These are phyloP conservation scores for Pseudoneurospora amorphoporcata DNA, from an alignment of 495 filamentous ascomycete genomes.

Conservation along the genomic window DNA sequence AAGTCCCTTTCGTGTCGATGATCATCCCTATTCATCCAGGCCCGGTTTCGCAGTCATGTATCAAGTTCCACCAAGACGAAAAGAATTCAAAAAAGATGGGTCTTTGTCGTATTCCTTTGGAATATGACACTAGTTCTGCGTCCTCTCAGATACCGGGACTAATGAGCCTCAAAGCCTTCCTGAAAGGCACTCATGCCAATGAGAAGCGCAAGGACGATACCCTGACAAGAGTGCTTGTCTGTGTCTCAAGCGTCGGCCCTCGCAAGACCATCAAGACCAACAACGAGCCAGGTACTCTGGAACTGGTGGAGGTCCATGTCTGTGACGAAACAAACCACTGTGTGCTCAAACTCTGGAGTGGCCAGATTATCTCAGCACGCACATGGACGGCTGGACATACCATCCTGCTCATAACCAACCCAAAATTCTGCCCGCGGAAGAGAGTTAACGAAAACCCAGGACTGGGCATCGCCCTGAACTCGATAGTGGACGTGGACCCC, in stretches of 20 bases:
- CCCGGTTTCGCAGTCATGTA: conserved; percentile 25
- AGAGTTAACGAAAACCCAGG: conserved; percentile 17
- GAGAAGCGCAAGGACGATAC: conserved; percentile 23
- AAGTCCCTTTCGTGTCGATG: conserved; percentile 7
- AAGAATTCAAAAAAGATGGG: conserved; percentile 22
- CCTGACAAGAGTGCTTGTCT: conserved; percentile 41
- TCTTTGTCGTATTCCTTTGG: conserved; percentile 38
- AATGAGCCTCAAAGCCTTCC: conserved; percentile 46
- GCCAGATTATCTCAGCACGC: conserved; percentile 36
- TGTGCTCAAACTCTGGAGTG: conserved; percentile 44
- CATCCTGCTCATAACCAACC: conserved; percentile 45
- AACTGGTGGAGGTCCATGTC: conserved; percentile 42
- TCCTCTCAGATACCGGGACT: conserved; percentile 31
- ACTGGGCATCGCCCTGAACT: conserved; percentile 35
- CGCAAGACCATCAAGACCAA: conserved; percentile 41
- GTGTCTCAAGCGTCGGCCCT: conserved; percentile 45
- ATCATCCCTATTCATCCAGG: conserved; percentile 16
- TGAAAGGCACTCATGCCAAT: conserved; percentile 33
- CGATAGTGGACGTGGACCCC: conserved; percentile 50
- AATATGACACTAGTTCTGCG: conserved; percentile 20
- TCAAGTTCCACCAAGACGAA: conserved; percentile 39
- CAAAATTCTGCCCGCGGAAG: conserved; percentile 26
- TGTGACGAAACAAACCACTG: conserved; percentile 52
- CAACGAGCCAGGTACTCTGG: conserved; percentile 25
- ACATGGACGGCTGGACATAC: conserved; percentile 44